These are phyloP conservation scores for Hansenula lynferdii DNA, from an alignment of 1,139 yeast genomes.

Conservation along the genomic window DNA sequence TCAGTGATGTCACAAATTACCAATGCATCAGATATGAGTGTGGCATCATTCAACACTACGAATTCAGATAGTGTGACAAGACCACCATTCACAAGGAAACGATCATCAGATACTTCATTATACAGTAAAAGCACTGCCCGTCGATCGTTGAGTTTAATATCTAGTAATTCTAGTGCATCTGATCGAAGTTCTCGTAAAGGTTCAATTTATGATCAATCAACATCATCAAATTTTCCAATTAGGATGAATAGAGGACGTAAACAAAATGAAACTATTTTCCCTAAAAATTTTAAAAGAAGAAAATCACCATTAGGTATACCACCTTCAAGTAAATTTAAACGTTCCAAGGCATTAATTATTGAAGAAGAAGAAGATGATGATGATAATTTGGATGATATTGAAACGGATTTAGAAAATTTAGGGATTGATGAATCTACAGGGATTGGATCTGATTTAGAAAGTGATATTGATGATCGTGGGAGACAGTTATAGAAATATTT, in stretches of 20 bases:
- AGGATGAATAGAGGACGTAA: constrained; percentile 27
- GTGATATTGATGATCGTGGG: constrained; percentile 8
- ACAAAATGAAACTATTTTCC: constrained; percentile 26
- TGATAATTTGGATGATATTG: constrained; percentile 20
- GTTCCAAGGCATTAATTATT: constrained; percentile 24
- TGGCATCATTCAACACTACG: constrained; percentile 13
- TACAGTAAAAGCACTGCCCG: constrained; percentile 16
- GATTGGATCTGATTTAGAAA: constrained; percentile 20
- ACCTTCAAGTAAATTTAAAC: constrained; percentile 20
- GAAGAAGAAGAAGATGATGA: constrained; percentile 34
- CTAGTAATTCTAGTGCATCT: constrained; percentile 36
- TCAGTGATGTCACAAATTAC: constrained; percentile 34
- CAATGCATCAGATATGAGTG: constrained; percentile 18
- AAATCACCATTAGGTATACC: constrained; percentile 33
- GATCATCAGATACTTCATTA: constrained; percentile 21
- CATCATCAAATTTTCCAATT: constrained; percentile 1
- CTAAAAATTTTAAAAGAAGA: constrained; percentile 33
- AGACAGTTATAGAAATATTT: constrained; percentile 1
- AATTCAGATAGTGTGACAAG: constrained; percentile 18
- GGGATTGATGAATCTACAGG: constrained; percentile 16
- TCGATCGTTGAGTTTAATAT: constrained; percentile 31
- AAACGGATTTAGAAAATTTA: constrained; percentile 22
- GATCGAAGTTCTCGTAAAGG: constrained; percentile 35
- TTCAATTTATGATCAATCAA: constrained; percentile 30
- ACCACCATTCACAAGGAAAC: constrained; percentile 18